Percentiles rank a stretch among this genome's conserved stretches.
phyloP scores from a whole-genome alignment of 1,284 basidiomycete species.

The Erythrobasidium hasegawianum region DNA sequence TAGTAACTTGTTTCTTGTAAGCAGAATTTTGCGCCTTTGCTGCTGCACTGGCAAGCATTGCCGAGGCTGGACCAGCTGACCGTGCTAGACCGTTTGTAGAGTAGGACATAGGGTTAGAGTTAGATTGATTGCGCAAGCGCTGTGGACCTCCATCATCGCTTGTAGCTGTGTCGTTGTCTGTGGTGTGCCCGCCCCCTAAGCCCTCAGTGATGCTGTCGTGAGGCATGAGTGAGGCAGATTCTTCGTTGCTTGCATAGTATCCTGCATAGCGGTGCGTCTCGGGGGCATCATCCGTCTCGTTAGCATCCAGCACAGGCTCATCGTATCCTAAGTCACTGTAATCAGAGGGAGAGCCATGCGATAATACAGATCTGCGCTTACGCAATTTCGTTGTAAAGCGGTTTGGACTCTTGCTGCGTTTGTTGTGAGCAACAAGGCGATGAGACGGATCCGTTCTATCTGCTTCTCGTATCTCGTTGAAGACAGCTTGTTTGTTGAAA shows the following conservation, averaged over 20 bases:
- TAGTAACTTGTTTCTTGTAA: constrained; percentile 12
- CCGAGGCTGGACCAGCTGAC: background rate
- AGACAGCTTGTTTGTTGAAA: constrained; percentile 43
- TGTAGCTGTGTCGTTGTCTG: constrained; percentile 18
- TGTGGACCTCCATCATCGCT: constrained; percentile 22
- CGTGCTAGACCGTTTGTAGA: background rate
- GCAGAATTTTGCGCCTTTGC: background rate
- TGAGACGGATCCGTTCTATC: constrained; percentile 41
- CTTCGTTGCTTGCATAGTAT: constrained; percentile 3
- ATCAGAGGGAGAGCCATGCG: constrained; percentile 4
- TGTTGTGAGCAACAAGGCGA: constrained; percentile 44
- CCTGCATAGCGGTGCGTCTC: constrained; percentile 10
- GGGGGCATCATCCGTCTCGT: constrained; percentile 16
- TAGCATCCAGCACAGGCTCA: constrained; percentile 27
- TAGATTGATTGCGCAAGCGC: background rate
- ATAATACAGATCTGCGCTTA: constrained; percentile 36
- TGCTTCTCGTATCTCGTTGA: constrained; percentile 38
- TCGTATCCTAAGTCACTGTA: constrained; percentile 5
- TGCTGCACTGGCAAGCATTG: constrained; percentile 7
- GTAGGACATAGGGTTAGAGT: background rate
- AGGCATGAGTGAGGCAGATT: constrained; percentile 17
- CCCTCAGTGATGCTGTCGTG: constrained; percentile 25
- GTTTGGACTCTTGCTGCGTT: constrained; percentile 26
- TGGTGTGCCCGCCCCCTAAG: background rate
- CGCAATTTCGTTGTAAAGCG: constrained; percentile 28